Evolutionary conservation across 176 grass and related monocot genomes (phyloP).

Genomic region (Cymbopogon citratus): DNA sequence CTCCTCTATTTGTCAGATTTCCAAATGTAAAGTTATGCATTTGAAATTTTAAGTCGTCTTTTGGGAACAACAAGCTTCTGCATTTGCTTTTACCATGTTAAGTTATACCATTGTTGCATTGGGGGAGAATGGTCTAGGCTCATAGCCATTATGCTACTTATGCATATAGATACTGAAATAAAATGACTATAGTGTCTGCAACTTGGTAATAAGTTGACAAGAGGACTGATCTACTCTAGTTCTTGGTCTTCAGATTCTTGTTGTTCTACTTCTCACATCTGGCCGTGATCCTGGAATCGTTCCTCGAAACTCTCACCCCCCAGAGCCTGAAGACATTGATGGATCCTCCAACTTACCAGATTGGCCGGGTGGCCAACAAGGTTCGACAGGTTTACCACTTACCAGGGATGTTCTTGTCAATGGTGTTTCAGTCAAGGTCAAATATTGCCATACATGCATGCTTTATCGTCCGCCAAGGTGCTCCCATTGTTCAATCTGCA

Average conservation of each 20-base stretch:
- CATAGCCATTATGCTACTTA: background rate
- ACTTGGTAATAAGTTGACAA: constrained; percentile 7
- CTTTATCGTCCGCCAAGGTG: constrained; percentile 82
- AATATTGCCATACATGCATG: constrained; percentile 84
- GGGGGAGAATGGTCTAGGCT: background rate
- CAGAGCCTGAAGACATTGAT: constrained; percentile 62
- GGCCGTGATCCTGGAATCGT: constrained; percentile 72
- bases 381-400: constrained; percentile 38
- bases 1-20: background rate
- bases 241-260: constrained; percentile 44
- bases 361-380: constrained; percentile 49
- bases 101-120: background rate
- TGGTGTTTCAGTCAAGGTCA: constrained; percentile 63
- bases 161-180: background rate
- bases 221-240: background rate
- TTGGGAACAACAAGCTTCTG: background rate
- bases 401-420: constrained; percentile 68
- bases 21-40: background rate
- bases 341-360: constrained; percentile 50
- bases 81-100: background rate
- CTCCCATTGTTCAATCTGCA: constrained; percentile 63
- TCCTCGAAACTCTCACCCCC: constrained; percentile 57
- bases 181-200: background rate
- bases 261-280: constrained; percentile 63
- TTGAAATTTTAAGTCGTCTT: background rate